Percentiles rank a stretch among this genome's conserved stretches.
phyloP scores from a whole-genome alignment of 1,284 basidiomycete species.

The Takashimella koratensis region DNA sequence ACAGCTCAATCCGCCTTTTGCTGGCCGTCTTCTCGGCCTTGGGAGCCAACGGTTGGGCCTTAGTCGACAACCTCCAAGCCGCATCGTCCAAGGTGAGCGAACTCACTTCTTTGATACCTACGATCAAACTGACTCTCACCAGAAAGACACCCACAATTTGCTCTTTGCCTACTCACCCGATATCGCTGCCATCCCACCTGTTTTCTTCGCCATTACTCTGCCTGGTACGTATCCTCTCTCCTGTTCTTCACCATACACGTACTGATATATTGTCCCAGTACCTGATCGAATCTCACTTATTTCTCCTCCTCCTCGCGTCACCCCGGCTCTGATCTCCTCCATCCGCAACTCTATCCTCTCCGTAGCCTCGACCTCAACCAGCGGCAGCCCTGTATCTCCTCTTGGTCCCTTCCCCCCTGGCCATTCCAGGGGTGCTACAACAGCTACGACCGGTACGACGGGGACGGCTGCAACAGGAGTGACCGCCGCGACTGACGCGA shows the following conservation, averaged over 20 bases:
- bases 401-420: conserved; percentile 4
- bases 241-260: neutral
- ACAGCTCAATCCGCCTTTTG: conserved; percentile 37
- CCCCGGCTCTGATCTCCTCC: conserved; percentile 30
- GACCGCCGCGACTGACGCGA: neutral
- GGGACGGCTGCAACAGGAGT: neutral
- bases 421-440: conserved; percentile 2
- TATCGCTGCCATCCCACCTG: conserved; percentile 22
- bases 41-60: conserved; percentile 33
- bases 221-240: conserved; percentile 26
- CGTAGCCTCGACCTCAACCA: conserved; percentile 1
- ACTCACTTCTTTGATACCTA: neutral
- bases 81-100: conserved; percentile 25
- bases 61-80: conserved; percentile 29
- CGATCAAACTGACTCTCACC: neutral
- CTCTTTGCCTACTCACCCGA: conserved; percentile 28
- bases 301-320: conserved; percentile 29
- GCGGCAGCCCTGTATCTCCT: neutral
- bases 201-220: conserved; percentile 42
- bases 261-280: conserved; percentile 19
- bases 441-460: neutral
- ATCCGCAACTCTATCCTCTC: conserved; percentile 31
- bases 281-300: conserved; percentile 43
- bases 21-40: conserved; percentile 32
- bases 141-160: conserved; percentile 40